Evolutionary conservation across 179 eudicot species (phyloP).

Genomic region (Nepenthes alata): DNA sequence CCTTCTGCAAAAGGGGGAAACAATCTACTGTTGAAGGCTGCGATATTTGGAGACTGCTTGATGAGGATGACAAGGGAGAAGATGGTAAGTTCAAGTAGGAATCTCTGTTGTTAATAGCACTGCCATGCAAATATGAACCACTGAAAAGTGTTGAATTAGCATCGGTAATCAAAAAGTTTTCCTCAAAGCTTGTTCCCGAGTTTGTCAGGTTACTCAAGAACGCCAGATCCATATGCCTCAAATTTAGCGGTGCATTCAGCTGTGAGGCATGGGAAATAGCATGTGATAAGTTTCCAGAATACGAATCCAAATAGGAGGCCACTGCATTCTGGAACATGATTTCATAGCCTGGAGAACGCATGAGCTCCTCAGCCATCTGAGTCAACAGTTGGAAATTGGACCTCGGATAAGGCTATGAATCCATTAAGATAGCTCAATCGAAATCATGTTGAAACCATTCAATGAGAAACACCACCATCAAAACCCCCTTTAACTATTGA

Average conservation of each 20-base stretch:
- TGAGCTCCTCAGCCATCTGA: slow-evolving; percentile 9
- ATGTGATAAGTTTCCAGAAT: slow-evolving; percentile 9
- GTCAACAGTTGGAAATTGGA: slow-evolving; percentile 11
- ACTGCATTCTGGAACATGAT: slow-evolving; percentile 9
- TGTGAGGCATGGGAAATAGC: slow-evolving; percentile 5
- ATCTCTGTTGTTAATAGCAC: slow-evolving; percentile 9
- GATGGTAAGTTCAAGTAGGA: slow-evolving; percentile 13
- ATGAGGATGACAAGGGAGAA: slow-evolving; percentile 15
- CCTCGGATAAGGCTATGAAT: slow-evolving; percentile 9
- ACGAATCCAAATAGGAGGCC: slow-evolving; percentile 8
- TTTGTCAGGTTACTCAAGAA: slow-evolving; percentile 9
- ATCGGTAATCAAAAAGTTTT: slow-evolving; percentile 24
- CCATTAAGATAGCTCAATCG: slow-evolving; percentile 6
- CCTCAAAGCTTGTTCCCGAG: slow-evolving; percentile 21
- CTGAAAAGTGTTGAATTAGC: slow-evolving; percentile 15
- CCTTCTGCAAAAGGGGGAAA: slow-evolving; percentile 10
- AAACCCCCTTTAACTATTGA: no score
- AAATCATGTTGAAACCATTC: background rate
- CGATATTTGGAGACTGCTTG: slow-evolving; percentile 12
- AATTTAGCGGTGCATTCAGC: slow-evolving; percentile 10
- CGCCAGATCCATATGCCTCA: slow-evolving; percentile 9
- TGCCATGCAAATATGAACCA: slow-evolving; percentile 13
- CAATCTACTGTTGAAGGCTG: slow-evolving; percentile 9
- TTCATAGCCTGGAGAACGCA: slow-evolving; percentile 8
- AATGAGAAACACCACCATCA: background rate